Percentiles rank a stretch among this genome's conserved stretches.
phyloP scores from a whole-genome alignment of 2,329 filamentous ascomycete genomes.

The Piedraia hortae region DNA sequence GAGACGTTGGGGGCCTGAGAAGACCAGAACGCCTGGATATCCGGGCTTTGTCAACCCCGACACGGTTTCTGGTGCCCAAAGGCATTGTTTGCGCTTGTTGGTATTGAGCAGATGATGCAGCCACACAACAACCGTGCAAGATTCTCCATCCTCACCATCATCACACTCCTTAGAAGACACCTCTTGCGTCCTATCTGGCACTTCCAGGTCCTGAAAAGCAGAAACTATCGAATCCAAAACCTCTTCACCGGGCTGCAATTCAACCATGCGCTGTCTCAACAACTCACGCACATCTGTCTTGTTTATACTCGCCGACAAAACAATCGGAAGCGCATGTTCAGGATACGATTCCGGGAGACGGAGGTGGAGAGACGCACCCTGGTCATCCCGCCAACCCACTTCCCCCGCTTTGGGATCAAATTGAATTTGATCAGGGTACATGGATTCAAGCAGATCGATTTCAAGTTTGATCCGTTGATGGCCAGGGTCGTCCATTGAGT shows the following conservation, averaged over 20 bases:
- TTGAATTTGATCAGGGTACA: conserved; percentile 17
- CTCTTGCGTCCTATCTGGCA: conserved; percentile 1
- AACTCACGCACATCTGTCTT: conserved; percentile 14
- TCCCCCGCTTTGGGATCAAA: conserved; percentile 13
- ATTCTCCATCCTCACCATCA: conserved; percentile 1
- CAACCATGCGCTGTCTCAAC: conserved; percentile 9
- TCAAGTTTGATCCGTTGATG: too few relatives aligned
- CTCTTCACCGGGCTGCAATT: conserved; percentile 14
- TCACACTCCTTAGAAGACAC: background rate
- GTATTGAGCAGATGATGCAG: conserved; percentile 20
- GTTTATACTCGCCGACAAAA: conserved; percentile 13
- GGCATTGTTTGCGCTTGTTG: conserved; percentile 19
- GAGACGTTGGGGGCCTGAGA: conserved; percentile 13
- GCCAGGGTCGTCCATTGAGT: too few relatives aligned
- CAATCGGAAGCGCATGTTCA: conserved; percentile 12
- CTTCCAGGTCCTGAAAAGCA: conserved; percentile 13
- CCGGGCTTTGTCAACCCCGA: conserved; percentile 20
- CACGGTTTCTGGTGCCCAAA: conserved; percentile 12
- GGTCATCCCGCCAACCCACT: conserved; percentile 12
- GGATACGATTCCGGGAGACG: conserved; percentile 17
- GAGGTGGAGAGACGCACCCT: conserved; percentile 9
- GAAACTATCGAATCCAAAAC: conserved; percentile 17
- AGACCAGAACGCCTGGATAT: conserved; percentile 19
- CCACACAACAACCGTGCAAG: conserved; percentile 17
- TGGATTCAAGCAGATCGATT: conserved; percentile 17